Evolutionary conservation across 768 basidiomycete genomes (phyloP).

Genomic region (Pisolithus albus): DNA sequence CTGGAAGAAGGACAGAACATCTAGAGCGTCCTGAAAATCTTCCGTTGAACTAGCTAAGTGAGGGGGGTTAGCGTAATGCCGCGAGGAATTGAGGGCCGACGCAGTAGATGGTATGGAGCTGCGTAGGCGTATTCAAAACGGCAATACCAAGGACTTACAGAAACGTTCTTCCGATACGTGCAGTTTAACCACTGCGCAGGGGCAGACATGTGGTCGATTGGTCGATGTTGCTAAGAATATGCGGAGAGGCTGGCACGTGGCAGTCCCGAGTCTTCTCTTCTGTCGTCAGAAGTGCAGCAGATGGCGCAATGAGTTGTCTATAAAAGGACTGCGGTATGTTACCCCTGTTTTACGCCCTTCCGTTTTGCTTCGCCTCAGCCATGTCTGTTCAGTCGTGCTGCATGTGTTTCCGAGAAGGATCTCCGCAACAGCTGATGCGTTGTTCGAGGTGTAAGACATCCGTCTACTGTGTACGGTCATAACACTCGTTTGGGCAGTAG

Average conservation of each 20-base stretch:
- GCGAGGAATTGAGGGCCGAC: constrained; percentile 53
- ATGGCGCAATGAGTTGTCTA: too few species aligned
- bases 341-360: too few species aligned
- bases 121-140: background rate
- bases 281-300: too few species aligned
- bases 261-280: too few species aligned
- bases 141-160: constrained; percentile 24
- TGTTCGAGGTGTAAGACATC: constrained; percentile 20
- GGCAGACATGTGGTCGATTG: too few species aligned
- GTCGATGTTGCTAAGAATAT: too few species aligned
- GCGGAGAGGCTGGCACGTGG: too few species aligned
- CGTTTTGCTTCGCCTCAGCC: background rate
- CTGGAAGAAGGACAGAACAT: constrained; percentile 63
- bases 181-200: constrained; percentile 11
- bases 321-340: too few species aligned
- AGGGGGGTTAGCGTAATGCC: constrained; percentile 56
- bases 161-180: constrained; percentile 25
- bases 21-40: constrained; percentile 58
- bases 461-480: constrained; percentile 19
- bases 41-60: constrained; percentile 64
- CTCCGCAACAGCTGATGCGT: constrained; percentile 15
- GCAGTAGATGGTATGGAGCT: constrained; percentile 52
- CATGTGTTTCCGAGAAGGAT: constrained; percentile 10
- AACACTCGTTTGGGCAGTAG: too few species aligned
- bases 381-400: constrained; percentile 4